phyloP scores from a whole-genome alignment of 2,329 filamentous ascomycete genomes.

The Blastomyces silverae region DNA sequence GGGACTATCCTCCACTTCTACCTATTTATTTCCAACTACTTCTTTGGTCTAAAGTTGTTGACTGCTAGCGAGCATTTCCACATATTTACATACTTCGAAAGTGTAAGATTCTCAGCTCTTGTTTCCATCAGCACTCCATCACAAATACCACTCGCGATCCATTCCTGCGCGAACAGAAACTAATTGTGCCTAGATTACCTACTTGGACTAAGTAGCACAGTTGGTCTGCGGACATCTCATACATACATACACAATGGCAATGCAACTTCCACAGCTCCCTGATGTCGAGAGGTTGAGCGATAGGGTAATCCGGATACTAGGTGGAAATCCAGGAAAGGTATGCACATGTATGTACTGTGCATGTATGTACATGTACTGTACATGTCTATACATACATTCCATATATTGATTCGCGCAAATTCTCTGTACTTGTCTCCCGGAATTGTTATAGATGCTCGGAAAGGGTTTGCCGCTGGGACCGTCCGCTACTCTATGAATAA shows the following conservation, averaged over 20 bases:
- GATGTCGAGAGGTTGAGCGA: slow-evolving; percentile 72
- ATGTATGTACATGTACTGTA: no score
- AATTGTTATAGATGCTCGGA: not conserved
- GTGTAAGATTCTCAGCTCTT: not conserved
- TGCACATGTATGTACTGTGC: slow-evolving; percentile 17
- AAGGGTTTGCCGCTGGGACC: not conserved
- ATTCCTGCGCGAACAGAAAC: not conserved
- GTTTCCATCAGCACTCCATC: not conserved
- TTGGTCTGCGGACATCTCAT: not conserved
- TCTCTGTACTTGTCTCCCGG: no score
- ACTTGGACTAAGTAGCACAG: not conserved
- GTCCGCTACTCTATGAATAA: not conserved
- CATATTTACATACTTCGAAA: not conserved
- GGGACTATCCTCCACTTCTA: no score
- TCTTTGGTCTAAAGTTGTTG: not conserved
- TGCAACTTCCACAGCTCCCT: slow-evolving; percentile 57
- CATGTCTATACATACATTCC: no score
- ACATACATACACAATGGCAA: slow-evolving; percentile 46
- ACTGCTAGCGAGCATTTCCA: not conserved
- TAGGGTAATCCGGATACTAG: slow-evolving; percentile 76
- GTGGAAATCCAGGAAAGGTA: slow-evolving; percentile 82
- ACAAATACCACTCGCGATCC: not conserved
- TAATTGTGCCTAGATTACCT: not conserved
- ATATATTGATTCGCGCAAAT: not conserved
- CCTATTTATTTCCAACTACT: no score